Conservation (phyloP, 331 rosid genomes). For the Pyrus hybrid region DNA sequence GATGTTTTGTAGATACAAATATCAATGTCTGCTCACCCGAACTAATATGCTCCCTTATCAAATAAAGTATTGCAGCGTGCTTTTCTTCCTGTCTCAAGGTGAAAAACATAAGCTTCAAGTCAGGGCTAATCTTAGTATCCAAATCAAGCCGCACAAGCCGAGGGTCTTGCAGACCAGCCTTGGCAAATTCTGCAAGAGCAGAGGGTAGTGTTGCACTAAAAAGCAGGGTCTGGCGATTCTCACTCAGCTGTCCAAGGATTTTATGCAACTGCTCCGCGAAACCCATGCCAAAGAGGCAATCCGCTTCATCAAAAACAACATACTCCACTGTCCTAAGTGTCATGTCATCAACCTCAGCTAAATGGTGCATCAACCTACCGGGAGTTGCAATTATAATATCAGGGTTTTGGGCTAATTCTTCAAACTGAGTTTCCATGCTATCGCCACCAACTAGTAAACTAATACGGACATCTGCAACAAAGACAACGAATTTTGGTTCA, state of each 20-base stretch:
- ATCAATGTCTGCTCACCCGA: slow-evolving; percentile 73
- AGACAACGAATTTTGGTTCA: background rate
- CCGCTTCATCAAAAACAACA: slow-evolving; percentile 93
- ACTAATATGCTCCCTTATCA: slow-evolving; percentile 69
- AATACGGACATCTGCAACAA: slow-evolving; percentile 56
- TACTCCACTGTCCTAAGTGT: slow-evolving; percentile 72
- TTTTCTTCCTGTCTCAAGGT: slow-evolving; percentile 83
- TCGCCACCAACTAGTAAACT: slow-evolving; percentile 96
- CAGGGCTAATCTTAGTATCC: slow-evolving; percentile 87
- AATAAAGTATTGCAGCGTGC: slow-evolving; percentile 58
- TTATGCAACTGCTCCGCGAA: slow-evolving; percentile 81
- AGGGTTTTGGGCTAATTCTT: slow-evolving; percentile 76
- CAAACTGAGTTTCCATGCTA: slow-evolving; percentile 89
- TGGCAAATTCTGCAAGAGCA: slow-evolving; percentile 97
- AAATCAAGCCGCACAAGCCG: slow-evolving; percentile 80
- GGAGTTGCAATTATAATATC: slow-evolving; percentile 93
- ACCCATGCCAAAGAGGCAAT: slow-evolving; percentile 79
- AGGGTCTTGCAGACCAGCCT: slow-evolving; percentile 93
- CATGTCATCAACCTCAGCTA: slow-evolving; percentile 87
- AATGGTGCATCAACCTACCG: slow-evolving; percentile 94
- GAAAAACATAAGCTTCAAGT: slow-evolving; percentile 72
- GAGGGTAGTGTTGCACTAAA: slow-evolving; percentile 91
- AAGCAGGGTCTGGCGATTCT: slow-evolving; percentile 83
- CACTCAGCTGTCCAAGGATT: slow-evolving; percentile 72
- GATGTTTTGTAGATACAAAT: slow-evolving; percentile 86